phyloP scores from a whole-genome alignment of 1,284 basidiomycete species.

The Cystobasidiaceae sp. region DNA sequence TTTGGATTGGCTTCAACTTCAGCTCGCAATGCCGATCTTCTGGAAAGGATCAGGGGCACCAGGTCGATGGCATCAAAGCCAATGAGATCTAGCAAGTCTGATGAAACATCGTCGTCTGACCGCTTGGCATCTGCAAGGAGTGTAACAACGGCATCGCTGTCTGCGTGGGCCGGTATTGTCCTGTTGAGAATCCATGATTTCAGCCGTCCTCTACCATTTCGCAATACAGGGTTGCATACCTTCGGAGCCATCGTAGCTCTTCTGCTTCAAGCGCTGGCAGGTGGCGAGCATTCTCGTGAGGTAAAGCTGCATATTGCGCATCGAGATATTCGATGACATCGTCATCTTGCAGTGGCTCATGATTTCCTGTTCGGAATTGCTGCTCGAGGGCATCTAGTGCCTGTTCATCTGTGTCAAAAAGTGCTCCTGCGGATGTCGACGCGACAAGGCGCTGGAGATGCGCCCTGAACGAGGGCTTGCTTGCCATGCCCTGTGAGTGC shows the following conservation, averaged over 20 bases:
- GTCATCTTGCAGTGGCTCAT: not conserved
- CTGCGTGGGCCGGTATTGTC: not conserved
- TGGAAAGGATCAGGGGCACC: constrained; percentile 2
- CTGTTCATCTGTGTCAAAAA: constrained; percentile 11
- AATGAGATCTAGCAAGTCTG: constrained; percentile 24
- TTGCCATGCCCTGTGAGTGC: too few relatives aligned
- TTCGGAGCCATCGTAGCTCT: constrained; percentile 4
- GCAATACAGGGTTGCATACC: not conserved
- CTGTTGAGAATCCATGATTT: not conserved
- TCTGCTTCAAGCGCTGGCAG: not conserved
- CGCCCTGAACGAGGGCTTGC: not conserved
- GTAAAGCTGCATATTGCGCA: constrained; percentile 6
- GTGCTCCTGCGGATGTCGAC: constrained; percentile 21
- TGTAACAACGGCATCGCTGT: not conserved
- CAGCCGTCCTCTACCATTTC: not conserved
- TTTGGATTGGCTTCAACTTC: not conserved
- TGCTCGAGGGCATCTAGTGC: not conserved
- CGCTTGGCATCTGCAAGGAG: constrained; percentile 3
- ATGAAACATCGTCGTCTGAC: constrained; percentile 22
- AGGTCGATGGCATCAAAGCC: constrained; percentile 26
- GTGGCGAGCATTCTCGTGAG: not conserved
- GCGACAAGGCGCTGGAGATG: constrained; percentile 4
- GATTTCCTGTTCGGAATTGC: not conserved
- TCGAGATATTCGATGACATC: constrained; percentile 4
- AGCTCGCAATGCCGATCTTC: not conserved